Conservation (phyloP, 2,329 filamentous ascomycete species). For the Fusarium verrucosum region DNA sequence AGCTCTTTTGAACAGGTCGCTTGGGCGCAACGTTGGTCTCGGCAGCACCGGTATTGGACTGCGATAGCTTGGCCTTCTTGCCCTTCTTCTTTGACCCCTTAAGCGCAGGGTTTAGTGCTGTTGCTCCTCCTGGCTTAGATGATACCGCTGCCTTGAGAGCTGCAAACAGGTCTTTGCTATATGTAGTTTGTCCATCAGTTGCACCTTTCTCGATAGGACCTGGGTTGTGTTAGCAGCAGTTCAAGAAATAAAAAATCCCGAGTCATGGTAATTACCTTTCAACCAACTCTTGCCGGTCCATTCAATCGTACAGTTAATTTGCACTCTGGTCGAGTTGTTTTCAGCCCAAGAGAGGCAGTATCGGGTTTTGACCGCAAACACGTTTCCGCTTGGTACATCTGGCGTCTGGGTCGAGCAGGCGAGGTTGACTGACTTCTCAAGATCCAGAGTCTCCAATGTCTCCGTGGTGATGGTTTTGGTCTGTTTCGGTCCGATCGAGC, state of each 20-base stretch:
- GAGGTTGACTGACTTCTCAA: slow-evolving; percentile 88
- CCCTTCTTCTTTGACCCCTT: slow-evolving; percentile 70
- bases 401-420: slow-evolving; percentile 86
- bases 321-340: slow-evolving; percentile 82
- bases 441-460: slow-evolving; percentile 82
- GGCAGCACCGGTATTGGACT: slow-evolving; percentile 55
- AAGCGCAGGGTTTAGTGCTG: slow-evolving; percentile 55
- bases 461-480: slow-evolving; percentile 94
- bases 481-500: slow-evolving; percentile 86
- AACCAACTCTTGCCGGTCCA: slow-evolving; percentile 99
- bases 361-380: slow-evolving; percentile 91
- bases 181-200: slow-evolving; percentile 85
- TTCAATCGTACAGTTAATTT: slow-evolving; percentile 90
- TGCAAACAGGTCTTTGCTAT: slow-evolving; percentile 81
- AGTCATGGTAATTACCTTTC: slow-evolving; percentile 71
- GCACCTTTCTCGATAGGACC: slow-evolving; percentile 96
- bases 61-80: slow-evolving; percentile 60
- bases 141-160: slow-evolving; percentile 78
- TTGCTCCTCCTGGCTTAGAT: slow-evolving; percentile 65
- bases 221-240: slow-evolving; percentile 54
- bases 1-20: slow-evolving; percentile 60
- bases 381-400: slow-evolving; percentile 92
- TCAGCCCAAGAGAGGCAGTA: slow-evolving; percentile 96
- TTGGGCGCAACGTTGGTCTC: slow-evolving; percentile 54
- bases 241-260: neutral